Evolutionary conservation across 768 basidiomycete species (phyloP).

Genomic region (Dentipellis fragilis): DNA sequence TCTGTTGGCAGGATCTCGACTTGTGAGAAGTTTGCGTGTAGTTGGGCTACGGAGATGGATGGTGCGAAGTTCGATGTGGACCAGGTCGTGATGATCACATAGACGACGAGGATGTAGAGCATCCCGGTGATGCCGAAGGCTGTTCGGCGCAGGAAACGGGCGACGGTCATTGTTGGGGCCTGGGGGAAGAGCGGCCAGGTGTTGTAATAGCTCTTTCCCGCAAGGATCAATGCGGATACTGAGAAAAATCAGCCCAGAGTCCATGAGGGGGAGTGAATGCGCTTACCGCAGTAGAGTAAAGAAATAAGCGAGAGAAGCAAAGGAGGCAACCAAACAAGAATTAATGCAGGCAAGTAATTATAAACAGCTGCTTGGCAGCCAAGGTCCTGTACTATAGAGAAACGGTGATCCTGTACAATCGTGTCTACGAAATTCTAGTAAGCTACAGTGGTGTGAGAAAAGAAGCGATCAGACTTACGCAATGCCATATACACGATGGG

Average conservation of each 20-base stretch:
- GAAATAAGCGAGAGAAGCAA: slow-evolving; percentile 8
- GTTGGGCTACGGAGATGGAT: slow-evolving; percentile 8
- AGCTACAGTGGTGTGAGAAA: neutral
- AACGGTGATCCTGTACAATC: slow-evolving; percentile 12
- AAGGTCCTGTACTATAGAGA: slow-evolving; percentile 9
- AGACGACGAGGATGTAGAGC: slow-evolving; percentile 8
- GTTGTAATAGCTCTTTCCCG: slow-evolving; percentile 8
- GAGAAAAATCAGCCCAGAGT: neutral
- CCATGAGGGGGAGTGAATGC: neutral
- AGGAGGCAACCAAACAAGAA: slow-evolving; percentile 14
- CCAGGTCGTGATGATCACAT: slow-evolving; percentile 3
- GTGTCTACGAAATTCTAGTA: slow-evolving; percentile 4
- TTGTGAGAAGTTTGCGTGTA: slow-evolving; percentile 4
- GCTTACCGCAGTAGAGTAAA: slow-evolving; percentile 11
- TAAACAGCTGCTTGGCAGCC: slow-evolving; percentile 14
- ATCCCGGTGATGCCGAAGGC: slow-evolving; percentile 5
- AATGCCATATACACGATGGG: slow-evolving; percentile 11
- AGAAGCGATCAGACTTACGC: slow-evolving; percentile 4
- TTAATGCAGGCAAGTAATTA: slow-evolving; percentile 8
- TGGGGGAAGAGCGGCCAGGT: slow-evolving; percentile 2
- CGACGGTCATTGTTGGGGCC: slow-evolving; percentile 5
- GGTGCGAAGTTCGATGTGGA: slow-evolving; percentile 6
- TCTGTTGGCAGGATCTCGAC: slow-evolving; percentile 2
- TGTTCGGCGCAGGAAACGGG: slow-evolving; percentile 8
- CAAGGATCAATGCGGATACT: slow-evolving; percentile 10